Percentiles rank a stretch among this genome's conserved stretches.
These are phyloP conservation scores for Aspergillus nomiae DNA, from an alignment of 2,329 filamentous ascomycete genomes.

Conservation along the genomic window DNA sequence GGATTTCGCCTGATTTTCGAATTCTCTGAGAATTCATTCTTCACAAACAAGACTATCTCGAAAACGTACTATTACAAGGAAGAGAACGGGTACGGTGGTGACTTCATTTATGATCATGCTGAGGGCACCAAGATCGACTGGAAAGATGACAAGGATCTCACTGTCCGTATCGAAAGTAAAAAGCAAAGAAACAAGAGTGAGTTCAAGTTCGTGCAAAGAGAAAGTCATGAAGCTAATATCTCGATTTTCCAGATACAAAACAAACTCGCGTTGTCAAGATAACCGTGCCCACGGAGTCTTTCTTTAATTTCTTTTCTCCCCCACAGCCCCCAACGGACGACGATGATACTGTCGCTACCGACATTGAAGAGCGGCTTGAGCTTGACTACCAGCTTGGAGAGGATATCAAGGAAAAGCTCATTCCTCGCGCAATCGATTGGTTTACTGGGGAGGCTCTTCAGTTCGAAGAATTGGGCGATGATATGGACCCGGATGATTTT, in stretches of 20 bases:
- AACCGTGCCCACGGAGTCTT: constrained; percentile 96
- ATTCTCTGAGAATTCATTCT: constrained; percentile 92
- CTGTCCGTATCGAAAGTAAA: constrained; percentile 94
- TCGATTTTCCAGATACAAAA: constrained; percentile 76
- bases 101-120: constrained; percentile 99
- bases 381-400: constrained; percentile 98
- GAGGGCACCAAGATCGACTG: constrained; percentile 98
- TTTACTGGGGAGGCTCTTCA: constrained; percentile 98
- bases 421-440: constrained; percentile 98
- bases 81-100: constrained; percentile 96
- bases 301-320: constrained; percentile 99
- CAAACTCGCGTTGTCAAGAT: constrained; percentile 99
- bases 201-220: constrained; percentile 29
- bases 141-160: constrained; percentile 91
- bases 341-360: constrained; percentile 69
- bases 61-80: constrained; percentile 99
- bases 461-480: constrained; percentile 90
- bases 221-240: background rate
- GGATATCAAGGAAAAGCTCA: constrained; percentile 99
- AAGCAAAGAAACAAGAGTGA: constrained; percentile 99
- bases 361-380: constrained; percentile 97
- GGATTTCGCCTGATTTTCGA: constrained; percentile 99
- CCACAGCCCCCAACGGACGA: constrained; percentile 81
- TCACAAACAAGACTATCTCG: constrained; percentile 94
- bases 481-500: constrained; percentile 78